Base-by-base conservation (phyloP, 768 basidiomycete species). In the Amanita muscaria region DNA sequence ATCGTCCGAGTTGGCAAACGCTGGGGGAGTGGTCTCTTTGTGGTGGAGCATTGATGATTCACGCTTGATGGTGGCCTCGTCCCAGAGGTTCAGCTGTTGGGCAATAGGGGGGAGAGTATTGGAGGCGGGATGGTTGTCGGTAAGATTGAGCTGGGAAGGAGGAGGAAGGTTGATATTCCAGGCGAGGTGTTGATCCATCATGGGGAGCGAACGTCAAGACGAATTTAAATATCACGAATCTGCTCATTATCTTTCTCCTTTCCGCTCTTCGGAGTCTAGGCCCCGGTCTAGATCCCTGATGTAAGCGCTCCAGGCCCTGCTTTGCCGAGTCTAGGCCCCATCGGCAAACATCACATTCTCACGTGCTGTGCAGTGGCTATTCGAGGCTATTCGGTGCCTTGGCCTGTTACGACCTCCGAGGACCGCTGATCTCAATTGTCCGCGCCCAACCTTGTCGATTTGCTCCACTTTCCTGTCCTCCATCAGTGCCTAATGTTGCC, bases 1-100 rank as follows among this genome's bases (percentile, higher is more conserved):
- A 56, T 88, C 87, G 47, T 88, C 87, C 19, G 59, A 51, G 10
- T 56, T 47, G 1, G 52, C 47, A 19, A 11, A 25, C 2, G 42
- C 16, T n/a, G 31, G 11, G 1, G 41, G 23, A 4, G 40, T 25
- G n/a, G 19, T 9, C 15, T 46, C 36, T 5, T 39, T 46, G 8
- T n/a, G n/a, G n/a, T n/a, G 27, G 7, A 5, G 18, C 23, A 9
- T 21, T 3, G 19, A 46, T 46, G 4, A 22, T 15, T 46, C 44
- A 27, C 30, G 15, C 15, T 37, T 46, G 5, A 46, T 19, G 22
- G 27, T 3, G 12, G 24, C 14, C 42, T 11, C 33, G 19, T 43
- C 29, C 10, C n/a, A 27, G 18, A 12, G 18, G 16, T 22, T 11
- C 10, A 29, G 11, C 24, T 33, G 36, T 27, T 46, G 36, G 36